Evolutionary conservation across 2,329 filamentous ascomycete genomes (phyloP), one percentile per base, ranked within the genome.

Genomic region (Venturiaceae sp.): DNA sequence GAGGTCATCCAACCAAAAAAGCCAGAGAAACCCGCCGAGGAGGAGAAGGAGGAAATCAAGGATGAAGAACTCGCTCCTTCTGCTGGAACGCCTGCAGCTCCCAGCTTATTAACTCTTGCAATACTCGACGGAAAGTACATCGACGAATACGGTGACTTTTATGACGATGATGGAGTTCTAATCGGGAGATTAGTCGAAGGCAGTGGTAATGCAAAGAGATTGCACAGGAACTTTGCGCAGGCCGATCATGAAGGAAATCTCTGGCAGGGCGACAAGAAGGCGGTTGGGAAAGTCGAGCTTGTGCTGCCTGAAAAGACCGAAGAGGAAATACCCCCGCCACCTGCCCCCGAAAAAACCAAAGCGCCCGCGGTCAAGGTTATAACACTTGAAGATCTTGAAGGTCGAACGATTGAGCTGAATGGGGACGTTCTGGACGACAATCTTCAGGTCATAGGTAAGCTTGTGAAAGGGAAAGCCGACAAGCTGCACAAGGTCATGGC

Each of bases 221-320:
- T 80, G 53, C 76, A 79, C 63, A 66, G 72, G 46, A 75, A 79
- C 28, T 76, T 76, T 63, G 75, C 79, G 28, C 70, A 78, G 39
- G 74, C 76, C 61, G 74, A 74, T 63, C 75, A 78, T 57, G 76
- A 79, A 52, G 83, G 83, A 46, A 83, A 84, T 47, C 75, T 86
- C 61, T 77, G 86, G 61, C 83, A 83, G 37, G 80, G 79, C 62
- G 81, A 83, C 61, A 75, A 81, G 23, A 37, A 56, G 54, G 37
- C 21, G 14, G 36, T 23, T 14, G 55, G 55, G 2, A 9, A 26
- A 26, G 55, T 41, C 5, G 55, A 57, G 30, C 23, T 53, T 28
- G 21, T 53, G 23, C 52, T 19, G 30, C 39, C 55, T 19, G 44
- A 26, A 34, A 33, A 13, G 23, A 37, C 39, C 23, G 55, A 36